Conservation (phyloP, 306 rosid genomes). For the Psophocarpus tetragonolobus region DNA sequence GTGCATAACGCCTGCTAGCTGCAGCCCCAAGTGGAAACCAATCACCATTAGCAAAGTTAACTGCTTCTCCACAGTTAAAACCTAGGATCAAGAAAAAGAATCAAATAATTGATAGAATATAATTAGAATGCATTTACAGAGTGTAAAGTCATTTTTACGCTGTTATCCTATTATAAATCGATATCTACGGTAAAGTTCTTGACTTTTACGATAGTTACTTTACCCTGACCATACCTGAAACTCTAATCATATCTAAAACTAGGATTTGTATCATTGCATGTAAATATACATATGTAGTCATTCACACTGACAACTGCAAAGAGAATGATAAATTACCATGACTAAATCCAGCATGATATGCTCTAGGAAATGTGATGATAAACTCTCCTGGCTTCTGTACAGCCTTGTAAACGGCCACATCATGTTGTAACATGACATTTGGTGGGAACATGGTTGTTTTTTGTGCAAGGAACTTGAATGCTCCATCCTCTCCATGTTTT, state of each 20-base stretch:
- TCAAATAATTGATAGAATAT: not conserved
- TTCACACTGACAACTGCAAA: not conserved
- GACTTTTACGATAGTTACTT: not conserved
- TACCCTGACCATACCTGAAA: not conserved
- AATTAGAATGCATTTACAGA: not conserved
- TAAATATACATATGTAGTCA: not conserved
- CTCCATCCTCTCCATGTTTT: slow-evolving; percentile 30
- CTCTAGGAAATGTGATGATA: slow-evolving; percentile 48
- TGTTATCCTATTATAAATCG: not conserved
- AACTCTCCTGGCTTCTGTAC: slow-evolving; percentile 40
- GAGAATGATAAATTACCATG: slow-evolving; percentile 35
- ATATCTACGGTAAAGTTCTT: not conserved
- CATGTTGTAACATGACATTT: slow-evolving; percentile 36
- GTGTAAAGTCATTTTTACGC: not conserved
- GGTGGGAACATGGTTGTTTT: slow-evolving; percentile 51
- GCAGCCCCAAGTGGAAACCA: slow-evolving; percentile 49
- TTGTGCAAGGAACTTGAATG: slow-evolving; percentile 32
- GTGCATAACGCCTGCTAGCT: slow-evolving; percentile 38
- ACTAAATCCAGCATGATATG: slow-evolving; percentile 58
- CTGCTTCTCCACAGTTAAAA: slow-evolving; percentile 45
- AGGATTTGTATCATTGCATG: not conserved
- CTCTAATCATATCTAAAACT: not conserved
- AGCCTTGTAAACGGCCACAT: slow-evolving; percentile 45
- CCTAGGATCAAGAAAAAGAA: slow-evolving; percentile 31
- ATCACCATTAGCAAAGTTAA: slow-evolving; percentile 40